phyloP scores from a whole-genome alignment of 2,329 filamentous ascomycete species.

The Xylaria sp. region DNA sequence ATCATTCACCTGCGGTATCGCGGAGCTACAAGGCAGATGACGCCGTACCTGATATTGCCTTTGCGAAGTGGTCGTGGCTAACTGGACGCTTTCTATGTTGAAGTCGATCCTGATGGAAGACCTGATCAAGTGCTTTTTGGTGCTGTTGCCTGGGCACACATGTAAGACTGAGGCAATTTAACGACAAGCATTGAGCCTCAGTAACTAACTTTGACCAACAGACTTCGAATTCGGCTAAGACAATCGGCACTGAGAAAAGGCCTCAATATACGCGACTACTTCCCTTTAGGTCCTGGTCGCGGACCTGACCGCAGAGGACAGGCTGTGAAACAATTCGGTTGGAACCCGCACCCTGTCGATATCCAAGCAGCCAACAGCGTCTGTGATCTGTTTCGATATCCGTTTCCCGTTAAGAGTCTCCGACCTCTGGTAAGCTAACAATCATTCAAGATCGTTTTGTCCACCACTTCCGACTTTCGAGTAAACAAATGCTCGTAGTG shows the following conservation, averaged over 20 bases:
- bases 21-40: not conserved
- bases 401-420: conserved; percentile 47
- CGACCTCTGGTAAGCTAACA: conserved; percentile 39
- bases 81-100: conserved; percentile 2
- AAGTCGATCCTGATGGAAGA: conserved; percentile 51
- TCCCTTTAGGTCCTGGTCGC: conserved; percentile 45
- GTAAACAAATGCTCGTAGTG: not conserved
- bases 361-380: conserved; percentile 50
- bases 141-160: conserved; percentile 51
- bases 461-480: no score
- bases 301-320: conserved; percentile 47
- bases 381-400: conserved; percentile 49
- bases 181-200: not conserved
- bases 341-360: conserved; percentile 48
- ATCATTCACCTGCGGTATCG: not conserved
- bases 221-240: conserved; percentile 46
- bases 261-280: conserved; percentile 48
- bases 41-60: not conserved
- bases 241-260: conserved; percentile 44
- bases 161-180: conserved; percentile 46
- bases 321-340: conserved; percentile 47
- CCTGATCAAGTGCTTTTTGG: conserved; percentile 54
- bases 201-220: conserved; percentile 30
- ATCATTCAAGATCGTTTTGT: not conserved
- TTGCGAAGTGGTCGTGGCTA: conserved; percentile 15